Evolutionary conservation across 768 basidiomycete species (phyloP).

Genomic region (Calvatia gigantea): DNA sequence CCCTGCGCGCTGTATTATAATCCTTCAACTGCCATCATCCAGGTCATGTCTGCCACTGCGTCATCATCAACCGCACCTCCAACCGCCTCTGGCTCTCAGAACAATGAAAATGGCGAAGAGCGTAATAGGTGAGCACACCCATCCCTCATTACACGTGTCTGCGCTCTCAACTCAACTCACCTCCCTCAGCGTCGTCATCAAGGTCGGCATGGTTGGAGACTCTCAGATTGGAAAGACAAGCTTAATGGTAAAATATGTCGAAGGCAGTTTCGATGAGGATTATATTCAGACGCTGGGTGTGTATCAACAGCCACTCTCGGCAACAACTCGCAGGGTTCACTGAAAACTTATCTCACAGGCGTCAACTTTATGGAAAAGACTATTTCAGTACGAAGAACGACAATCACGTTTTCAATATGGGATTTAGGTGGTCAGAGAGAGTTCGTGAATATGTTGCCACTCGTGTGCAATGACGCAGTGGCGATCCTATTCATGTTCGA

Average conservation of each 20-base stretch:
- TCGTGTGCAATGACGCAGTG: slow-evolving; percentile 99
- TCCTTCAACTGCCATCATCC: slow-evolving; percentile 15
- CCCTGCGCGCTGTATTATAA: slow-evolving; percentile 20
- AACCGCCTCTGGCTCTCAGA: slow-evolving; percentile 52
- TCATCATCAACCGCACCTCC: slow-evolving; percentile 42
- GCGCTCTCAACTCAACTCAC: background rate
- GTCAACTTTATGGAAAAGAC: slow-evolving; percentile 99
- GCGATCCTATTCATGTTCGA: slow-evolving; percentile 99
- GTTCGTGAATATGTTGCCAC: slow-evolving; percentile 98
- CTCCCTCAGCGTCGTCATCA: slow-evolving; percentile 78
- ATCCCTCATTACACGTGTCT: slow-evolving; percentile 1
- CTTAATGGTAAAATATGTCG: slow-evolving; percentile 99
- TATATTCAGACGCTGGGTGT: slow-evolving; percentile 98
- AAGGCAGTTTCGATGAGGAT: slow-evolving; percentile 98
- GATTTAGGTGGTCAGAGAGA: slow-evolving; percentile 96
- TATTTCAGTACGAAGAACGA: slow-evolving; percentile 95
- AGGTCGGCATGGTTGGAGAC: slow-evolving; percentile 99
- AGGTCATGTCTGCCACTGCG: slow-evolving; percentile 47
- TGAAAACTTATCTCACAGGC: slow-evolving; percentile 37
- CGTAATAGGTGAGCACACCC: slow-evolving; percentile 55
- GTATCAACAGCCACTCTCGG: slow-evolving; percentile 24
- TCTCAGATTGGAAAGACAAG: slow-evolving; percentile 99
- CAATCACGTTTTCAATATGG: slow-evolving; percentile 99
- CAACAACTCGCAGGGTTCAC: background rate
- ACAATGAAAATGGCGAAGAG: slow-evolving; percentile 64